Base-by-base conservation (phyloP, 106 monocot species). In the Posidonia australis region DNA sequence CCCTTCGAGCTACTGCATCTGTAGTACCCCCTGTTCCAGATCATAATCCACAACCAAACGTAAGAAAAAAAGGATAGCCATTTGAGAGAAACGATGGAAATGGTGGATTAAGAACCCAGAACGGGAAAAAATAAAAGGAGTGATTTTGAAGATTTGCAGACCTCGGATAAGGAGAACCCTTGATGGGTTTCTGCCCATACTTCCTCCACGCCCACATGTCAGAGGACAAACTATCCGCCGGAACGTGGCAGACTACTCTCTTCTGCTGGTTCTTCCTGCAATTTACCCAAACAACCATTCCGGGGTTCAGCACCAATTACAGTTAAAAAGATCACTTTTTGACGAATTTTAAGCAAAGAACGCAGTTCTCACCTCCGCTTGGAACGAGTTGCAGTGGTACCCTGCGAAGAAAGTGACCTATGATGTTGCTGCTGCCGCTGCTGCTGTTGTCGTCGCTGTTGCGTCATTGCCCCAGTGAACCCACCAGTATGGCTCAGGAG, bases 141-240 rank as follows among this genome's bases (percentile, higher is more conserved):
- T 1, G 48, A n/a, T n/a, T n/a, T 27, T 22, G 48, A 36, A 36
- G 36, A 36, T 36, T 36, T 36, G 14, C 63, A 22, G 63, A 92
- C 92, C 92, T 61, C 13, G 92, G 92, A 63, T 79, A 79, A 57
- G 92, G 92, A 30, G 92, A 93, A 20, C 88, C 92, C 54, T 93
- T 93, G 68, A 93, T 93, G 67, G 92, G 92, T 62, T 93, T 93
- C 74, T 93, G 92, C 7, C 92, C 92, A 41, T 93, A 93, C 66
- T 93, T 93, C 21, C 92, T 75, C 92, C 92, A 93, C 10, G 88
- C 80, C 92, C 92, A 93, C 66, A 83, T 56, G 72, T 88, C 88
- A n/a, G 79, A 63, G 5, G 88, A 69, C 62, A 77, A 65, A 2
- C 73, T 78, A 51, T 85, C 83, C 1, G 74, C 85, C 2, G 85